Percentiles rank a stretch among this genome's conserved stretches.
These are phyloP conservation scores for Boletus reticuloceps DNA, from an alignment of 768 basidiomycete species.

Conservation along the genomic window DNA sequence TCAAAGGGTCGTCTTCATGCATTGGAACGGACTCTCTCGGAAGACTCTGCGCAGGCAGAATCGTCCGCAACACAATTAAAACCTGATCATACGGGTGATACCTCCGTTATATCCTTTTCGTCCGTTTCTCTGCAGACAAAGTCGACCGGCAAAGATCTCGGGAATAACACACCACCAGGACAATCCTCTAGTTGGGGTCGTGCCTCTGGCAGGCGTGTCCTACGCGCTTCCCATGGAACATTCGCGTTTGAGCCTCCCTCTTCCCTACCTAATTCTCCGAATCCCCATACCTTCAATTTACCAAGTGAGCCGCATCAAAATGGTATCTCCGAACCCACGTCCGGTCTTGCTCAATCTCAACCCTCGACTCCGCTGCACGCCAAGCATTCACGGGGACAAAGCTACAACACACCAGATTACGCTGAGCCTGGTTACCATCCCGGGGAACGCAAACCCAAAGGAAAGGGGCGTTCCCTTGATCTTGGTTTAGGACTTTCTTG, in stretches of 20 bases:
- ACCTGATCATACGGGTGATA: slow-evolving; percentile 37
- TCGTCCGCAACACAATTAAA: slow-evolving; percentile 24
- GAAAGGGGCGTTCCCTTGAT: slow-evolving; percentile 70
- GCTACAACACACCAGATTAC: slow-evolving; percentile 27
- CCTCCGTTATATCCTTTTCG: slow-evolving; percentile 33
- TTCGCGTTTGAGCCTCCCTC: slow-evolving; percentile 72
- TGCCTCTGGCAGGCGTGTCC: slow-evolving; percentile 41
- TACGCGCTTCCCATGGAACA: slow-evolving; percentile 49
- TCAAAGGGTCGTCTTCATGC: slow-evolving; percentile 15
- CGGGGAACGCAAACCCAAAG: slow-evolving; percentile 28
- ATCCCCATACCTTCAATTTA: slow-evolving; percentile 18
- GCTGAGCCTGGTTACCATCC: slow-evolving; percentile 7
- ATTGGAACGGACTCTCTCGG: slow-evolving; percentile 26
- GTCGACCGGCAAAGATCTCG: slow-evolving; percentile 28
- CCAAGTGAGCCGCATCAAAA: slow-evolving; percentile 12
- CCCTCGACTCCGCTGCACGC: slow-evolving; percentile 26
- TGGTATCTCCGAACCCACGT: not conserved
- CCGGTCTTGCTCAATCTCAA: slow-evolving; percentile 11
- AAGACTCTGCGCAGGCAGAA: slow-evolving; percentile 27
- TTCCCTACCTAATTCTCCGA: slow-evolving; percentile 43
- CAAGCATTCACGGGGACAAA: slow-evolving; percentile 24
- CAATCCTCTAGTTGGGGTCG: slow-evolving; percentile 60
- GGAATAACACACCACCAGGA: slow-evolving; percentile 28
- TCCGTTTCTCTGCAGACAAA: slow-evolving; percentile 40
- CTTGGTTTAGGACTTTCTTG: slow-evolving; percentile 67